A percentile compares a stretch with the other conserved stretches of the same genome.
Conservation (phyloP, 2,329 filamentous ascomycete genomes). For the Cladosporium sphaerospermum region DNA sequence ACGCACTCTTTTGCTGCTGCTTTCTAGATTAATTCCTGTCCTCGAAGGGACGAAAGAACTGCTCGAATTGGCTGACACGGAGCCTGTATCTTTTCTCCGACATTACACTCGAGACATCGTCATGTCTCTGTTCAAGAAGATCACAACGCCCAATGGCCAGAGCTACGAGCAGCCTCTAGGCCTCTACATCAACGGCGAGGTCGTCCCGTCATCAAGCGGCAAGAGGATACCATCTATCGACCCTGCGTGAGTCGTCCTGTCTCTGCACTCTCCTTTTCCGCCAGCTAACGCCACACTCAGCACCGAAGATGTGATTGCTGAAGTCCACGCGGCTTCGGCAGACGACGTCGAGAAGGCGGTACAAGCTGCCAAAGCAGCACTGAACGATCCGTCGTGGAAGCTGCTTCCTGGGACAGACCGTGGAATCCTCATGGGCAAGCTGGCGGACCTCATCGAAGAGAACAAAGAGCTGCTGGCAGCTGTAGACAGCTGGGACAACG, state of each 20-base stretch:
- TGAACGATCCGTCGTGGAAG: constrained; percentile 56
- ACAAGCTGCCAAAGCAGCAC: constrained; percentile 60
- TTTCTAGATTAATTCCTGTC: too few species aligned
- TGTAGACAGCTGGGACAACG: constrained; percentile 74
- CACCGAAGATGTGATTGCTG: constrained; percentile 23
- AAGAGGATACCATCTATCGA: constrained; percentile 51
- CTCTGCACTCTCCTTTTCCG: too few species aligned
- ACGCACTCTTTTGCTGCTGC: too few species aligned
- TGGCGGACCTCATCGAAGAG: constrained; percentile 70
- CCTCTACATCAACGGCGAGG: constrained; percentile 81
- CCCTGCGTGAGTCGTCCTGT: constrained; percentile 50
- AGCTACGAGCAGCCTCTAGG: constrained; percentile 67
- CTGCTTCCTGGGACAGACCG: constrained; percentile 59
- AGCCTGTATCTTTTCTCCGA: too few species aligned
- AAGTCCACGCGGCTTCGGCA: constrained; percentile 62
- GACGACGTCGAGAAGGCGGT: constrained; percentile 67
- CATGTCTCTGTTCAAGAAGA: constrained; percentile 51
- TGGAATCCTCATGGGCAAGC: constrained; percentile 59
- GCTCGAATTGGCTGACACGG: too few species aligned
- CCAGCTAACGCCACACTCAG: constrained; percentile 13
- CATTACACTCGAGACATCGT: neutral
- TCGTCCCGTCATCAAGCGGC: constrained; percentile 59
- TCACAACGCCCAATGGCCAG: constrained; percentile 69
- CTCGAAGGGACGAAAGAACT: too few species aligned
- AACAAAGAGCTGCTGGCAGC: constrained; percentile 66